phyloP scores from a whole-genome alignment of 257 asterid species.

The Ajuga chamaepitys region DNA sequence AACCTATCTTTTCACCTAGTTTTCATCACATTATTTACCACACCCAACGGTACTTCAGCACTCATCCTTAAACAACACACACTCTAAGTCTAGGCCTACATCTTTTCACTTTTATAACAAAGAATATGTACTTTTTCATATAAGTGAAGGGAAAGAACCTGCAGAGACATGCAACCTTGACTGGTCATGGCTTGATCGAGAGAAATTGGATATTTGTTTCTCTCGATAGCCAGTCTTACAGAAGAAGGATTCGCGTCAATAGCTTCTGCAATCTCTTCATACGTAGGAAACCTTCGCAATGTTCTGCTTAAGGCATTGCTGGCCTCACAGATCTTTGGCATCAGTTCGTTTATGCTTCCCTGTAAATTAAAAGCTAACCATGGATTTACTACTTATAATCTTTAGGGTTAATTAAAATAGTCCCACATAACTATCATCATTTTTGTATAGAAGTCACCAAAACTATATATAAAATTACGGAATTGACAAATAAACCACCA shows the following conservation, averaged over 20 bases:
- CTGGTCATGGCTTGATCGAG: slow-evolving; percentile 36
- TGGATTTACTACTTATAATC: slow-evolving; percentile 35
- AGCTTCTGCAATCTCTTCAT: slow-evolving; percentile 43
- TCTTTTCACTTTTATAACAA: too few relatives aligned
- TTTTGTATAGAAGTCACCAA: too few relatives aligned
- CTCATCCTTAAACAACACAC: too few relatives aligned
- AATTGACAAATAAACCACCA: too few relatives aligned
- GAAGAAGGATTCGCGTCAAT: slow-evolving; percentile 25
- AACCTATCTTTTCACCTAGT: too few relatives aligned
- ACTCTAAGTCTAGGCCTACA: too few relatives aligned
- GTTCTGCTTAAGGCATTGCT: slow-evolving; percentile 33
- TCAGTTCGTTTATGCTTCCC: slow-evolving; percentile 50
- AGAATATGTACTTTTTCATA: too few relatives aligned
- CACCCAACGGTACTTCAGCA: too few relatives aligned
- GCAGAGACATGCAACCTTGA: slow-evolving; percentile 44
- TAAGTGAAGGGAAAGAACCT: slow-evolving; percentile 28
- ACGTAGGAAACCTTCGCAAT: slow-evolving; percentile 42
- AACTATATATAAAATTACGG: too few relatives aligned
- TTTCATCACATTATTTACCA: too few relatives aligned
- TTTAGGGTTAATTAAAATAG: slow-evolving; percentile 4
- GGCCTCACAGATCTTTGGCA: slow-evolving; percentile 56
- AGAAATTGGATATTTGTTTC: slow-evolving; percentile 46
- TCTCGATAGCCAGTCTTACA: slow-evolving; percentile 43
- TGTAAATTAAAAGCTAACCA: slow-evolving; percentile 37
- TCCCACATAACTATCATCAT: too few relatives aligned